Evolutionary conservation across 805 yeast species (phyloP).

Genomic region (Candida ovalis): DNA sequence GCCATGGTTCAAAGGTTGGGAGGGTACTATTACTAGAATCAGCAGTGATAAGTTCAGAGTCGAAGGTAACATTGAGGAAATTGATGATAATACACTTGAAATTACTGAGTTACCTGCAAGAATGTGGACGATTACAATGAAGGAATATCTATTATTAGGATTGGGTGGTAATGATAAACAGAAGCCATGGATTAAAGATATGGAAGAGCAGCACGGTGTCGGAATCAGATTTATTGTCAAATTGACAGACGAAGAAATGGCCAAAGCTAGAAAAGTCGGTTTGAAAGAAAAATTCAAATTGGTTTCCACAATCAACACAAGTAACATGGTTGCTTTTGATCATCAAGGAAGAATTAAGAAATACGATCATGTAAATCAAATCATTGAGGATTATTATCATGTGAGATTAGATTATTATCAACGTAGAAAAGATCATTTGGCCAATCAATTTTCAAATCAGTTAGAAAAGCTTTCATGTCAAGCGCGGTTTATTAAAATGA

Average conservation of each 20-base stretch:
- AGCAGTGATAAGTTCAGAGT: slow-evolving; percentile 69
- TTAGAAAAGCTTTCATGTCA: slow-evolving; percentile 74
- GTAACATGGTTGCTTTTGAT: slow-evolving; percentile 96
- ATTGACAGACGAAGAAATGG: slow-evolving; percentile 78
- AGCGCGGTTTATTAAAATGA: slow-evolving; percentile 87
- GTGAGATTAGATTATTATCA: slow-evolving; percentile 89
- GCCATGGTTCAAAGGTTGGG: slow-evolving; percentile 98
- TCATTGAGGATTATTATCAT: slow-evolving; percentile 77
- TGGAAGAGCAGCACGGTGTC: slow-evolving; percentile 89
- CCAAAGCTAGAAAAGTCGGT: slow-evolving; percentile 68
- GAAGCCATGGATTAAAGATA: slow-evolving; percentile 85
- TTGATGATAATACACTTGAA: slow-evolving; percentile 75
- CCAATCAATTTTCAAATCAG: slow-evolving; percentile 65
- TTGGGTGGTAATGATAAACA: slow-evolving; percentile 70
- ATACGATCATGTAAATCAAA: slow-evolving; percentile 72
- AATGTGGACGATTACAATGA: slow-evolving; percentile 89
- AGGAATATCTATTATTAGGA: slow-evolving; percentile 75
- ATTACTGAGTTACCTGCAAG: slow-evolving; percentile 91
- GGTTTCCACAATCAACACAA: slow-evolving; percentile 58
- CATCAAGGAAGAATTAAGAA: slow-evolving; percentile 81
- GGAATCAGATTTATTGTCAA: slow-evolving; percentile 77
- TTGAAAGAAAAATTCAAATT: slow-evolving; percentile 82
- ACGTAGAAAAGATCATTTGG: slow-evolving; percentile 79
- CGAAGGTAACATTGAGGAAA: slow-evolving; percentile 75
- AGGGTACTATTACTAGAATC: slow-evolving; percentile 66